Evolutionary conservation across 805 yeast species (phyloP).

Genomic region (Saccharomyces kudriavzevii): DNA sequence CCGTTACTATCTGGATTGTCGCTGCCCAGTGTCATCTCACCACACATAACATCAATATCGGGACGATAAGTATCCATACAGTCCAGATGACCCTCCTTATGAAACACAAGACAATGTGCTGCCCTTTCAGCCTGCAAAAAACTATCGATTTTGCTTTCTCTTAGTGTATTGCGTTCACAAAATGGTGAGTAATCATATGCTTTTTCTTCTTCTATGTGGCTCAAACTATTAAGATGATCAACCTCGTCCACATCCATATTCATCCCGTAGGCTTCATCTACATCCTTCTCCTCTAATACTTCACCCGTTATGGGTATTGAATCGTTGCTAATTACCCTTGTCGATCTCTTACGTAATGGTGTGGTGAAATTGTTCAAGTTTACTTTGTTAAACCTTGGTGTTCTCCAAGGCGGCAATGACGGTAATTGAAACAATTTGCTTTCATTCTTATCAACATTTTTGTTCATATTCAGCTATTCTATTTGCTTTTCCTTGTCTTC

Average conservation of each 20-base stretch:
- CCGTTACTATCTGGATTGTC: background rate
- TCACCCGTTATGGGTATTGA: background rate
- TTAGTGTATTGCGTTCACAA: conserved; percentile 14
- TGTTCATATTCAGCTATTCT: background rate
- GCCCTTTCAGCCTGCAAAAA: conserved; percentile 21
- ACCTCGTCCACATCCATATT: background rate
- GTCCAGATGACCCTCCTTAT: conserved; percentile 12
- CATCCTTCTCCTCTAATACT: background rate
- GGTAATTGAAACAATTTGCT: conserved; percentile 17
- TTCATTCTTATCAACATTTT: background rate
- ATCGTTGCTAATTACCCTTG: conserved; percentile 1
- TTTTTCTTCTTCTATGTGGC: conserved; percentile 1
- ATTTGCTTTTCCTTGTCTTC: background rate
- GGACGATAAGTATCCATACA: conserved; percentile 17
- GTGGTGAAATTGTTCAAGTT: conserved; percentile 12
- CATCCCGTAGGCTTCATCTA: conserved; percentile 1
- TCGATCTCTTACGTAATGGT: conserved; percentile 14
- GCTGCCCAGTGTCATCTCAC: conserved; percentile 9
- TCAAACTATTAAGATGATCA: background rate
- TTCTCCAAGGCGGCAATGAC: conserved; percentile 25
- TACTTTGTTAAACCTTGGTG: conserved; percentile 12
- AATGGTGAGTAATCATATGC: conserved; percentile 16
- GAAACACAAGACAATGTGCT: conserved; percentile 26
- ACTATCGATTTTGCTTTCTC: conserved; percentile 17
- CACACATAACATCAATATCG: conserved; percentile 21